Conservation (phyloP, 169 alveolate genomes). For the Babesia caballi region DNA sequence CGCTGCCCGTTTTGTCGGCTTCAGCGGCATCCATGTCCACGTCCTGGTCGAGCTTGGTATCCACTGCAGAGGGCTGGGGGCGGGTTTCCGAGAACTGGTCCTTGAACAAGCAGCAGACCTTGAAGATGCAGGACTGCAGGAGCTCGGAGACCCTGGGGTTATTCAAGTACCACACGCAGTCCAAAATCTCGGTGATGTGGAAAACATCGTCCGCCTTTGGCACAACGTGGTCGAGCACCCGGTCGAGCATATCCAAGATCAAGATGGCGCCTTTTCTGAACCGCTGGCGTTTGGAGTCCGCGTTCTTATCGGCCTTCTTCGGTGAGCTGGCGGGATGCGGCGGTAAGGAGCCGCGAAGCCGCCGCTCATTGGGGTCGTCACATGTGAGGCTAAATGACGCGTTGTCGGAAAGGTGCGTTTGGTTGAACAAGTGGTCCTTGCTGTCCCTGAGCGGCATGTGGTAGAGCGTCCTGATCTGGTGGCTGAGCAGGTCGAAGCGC, state of each 20-base stretch:
- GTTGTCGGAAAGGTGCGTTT: background rate
- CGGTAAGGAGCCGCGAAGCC: background rate
- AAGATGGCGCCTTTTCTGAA: background rate
- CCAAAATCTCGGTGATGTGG: slow-evolving; percentile 2
- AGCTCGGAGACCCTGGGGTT: background rate
- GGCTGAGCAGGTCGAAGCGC: background rate
- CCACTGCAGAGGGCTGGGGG: background rate
- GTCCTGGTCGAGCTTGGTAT: background rate
- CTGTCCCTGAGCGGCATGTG: too few species aligned
- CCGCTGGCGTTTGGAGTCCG: background rate
- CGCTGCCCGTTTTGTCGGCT: background rate
- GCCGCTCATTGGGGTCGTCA: too few species aligned
- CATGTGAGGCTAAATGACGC: background rate
- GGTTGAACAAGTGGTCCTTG: too few species aligned
- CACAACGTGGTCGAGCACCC: background rate
- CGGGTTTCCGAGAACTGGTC: background rate
- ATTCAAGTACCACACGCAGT: background rate
- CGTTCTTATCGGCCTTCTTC: background rate
- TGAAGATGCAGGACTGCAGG: background rate
- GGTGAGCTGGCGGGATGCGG: background rate
- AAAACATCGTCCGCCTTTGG: background rate
- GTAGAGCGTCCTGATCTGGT: background rate
- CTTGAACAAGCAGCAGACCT: background rate
- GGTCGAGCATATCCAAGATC: slow-evolving; percentile 1
- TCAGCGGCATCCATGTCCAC: background rate